Base-by-base conservation (phyloP, 1,284 basidiomycete species). In the Cryptococcus sp. region DNA sequence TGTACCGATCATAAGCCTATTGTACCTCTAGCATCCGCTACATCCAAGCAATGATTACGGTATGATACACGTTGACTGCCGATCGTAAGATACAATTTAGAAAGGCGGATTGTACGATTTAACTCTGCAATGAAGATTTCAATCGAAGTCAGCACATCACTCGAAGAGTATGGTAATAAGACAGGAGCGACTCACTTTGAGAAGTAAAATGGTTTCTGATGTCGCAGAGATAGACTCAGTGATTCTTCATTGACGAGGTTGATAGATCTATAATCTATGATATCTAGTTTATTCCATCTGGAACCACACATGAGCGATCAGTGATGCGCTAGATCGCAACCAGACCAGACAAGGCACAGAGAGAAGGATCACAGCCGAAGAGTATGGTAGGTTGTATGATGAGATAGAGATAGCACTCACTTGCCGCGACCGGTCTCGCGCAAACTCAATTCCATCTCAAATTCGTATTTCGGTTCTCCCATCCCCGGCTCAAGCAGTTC, bases 171-270 rank as follows among this genome's bases (percentile, higher is more conserved):
- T 19, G 42, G 20, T 19, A n/a, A 50, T 20, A 10, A 51, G 48
- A 25, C 27, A 38, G 13, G 16, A 20, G 42, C 3, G 4, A 73
- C 78, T 59, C 60, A 80, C 78, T 90, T 92, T 45, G 91, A 94
- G 77, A 96, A 96, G 86, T 90, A 93, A 75, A 92, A 96, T 23
- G 91, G 86, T 60, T 90, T 83, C 73, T 93, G 90, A 69, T 93
- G 87, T 72, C 89, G 90, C 66, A 94, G 80, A 8, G 85, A 82
- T 47, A 95, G 80, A 19, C 88, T 85, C 20, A 84, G 77, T 15
- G 84, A 81, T 75, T 94, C 91, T 2, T 90, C 91, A 20, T 84
- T 90, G 47, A 83, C 84, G 25, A 89, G 71, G 62, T 90, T 85
- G 35, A 93, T 84, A 0, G 86, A 87, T 58, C 88, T 83, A 74